Base-by-base conservation (phyloP, 1,284 basidiomycete species). In the Cryptococcus depauperatus region DNA sequence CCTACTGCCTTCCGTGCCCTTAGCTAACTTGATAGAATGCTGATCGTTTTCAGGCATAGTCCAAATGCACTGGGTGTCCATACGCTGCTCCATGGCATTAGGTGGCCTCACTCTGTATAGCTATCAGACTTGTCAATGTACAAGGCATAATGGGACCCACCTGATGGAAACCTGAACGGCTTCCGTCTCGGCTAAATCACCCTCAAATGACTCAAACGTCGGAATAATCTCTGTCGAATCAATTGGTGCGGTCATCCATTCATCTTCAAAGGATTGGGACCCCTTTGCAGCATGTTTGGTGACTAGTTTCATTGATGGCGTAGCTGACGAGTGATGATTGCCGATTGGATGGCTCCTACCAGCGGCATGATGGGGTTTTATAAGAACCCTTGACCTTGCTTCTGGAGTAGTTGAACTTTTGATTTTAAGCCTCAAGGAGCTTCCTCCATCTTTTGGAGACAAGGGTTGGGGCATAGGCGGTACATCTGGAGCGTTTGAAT, bases 91-190 rank as follows among this genome's bases (percentile, higher is more conserved):
- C 0, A 76, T 72, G 5, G 73, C 68, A 11, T 71, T 73, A 7
- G 76, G 77, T 2, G 86, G 84, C 37, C 84, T 81, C 13, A 89
- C 76, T 56, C 85, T 88, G 51, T 6, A 7, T 3, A 18, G 14
- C 9, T 27, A 29, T 28, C 35, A 43, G 23, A 14, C n/a, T 23
- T 9, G 14, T 26, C 6, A 32, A 29, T 29, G 16, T n/a, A 27
- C 14, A 13, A n/a, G 22, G 37, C 7, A n/a, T 14, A 3, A 14
- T 18, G 19, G 8, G 8, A 29, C 16, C 25, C 9, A 88, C 85
- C 87, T 76, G 52, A 92, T 77, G 21, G 87, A 88, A 11, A 92
- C 88, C 61, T 89, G 79, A 22, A 91, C 88, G 57, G 89, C 88
- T 64, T 91, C 87, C 14, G 56, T 58, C 40, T 56, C 55, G 2